Conservation (phyloP, 2,329 filamentous ascomycete species). For the Botryotinia calthae region DNA sequence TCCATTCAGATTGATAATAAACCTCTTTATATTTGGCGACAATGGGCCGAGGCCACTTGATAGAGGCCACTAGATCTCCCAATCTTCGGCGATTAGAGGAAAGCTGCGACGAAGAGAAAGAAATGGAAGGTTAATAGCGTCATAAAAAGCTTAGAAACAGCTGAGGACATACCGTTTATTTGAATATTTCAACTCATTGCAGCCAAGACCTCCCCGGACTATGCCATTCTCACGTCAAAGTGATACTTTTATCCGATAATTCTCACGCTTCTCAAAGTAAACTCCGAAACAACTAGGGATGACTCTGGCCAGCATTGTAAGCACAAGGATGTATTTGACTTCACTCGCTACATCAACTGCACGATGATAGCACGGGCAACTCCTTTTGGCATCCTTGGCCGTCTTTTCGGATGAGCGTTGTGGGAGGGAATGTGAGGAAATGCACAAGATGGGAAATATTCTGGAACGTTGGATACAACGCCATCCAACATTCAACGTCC, state of each 20-base stretch:
- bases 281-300: conserved; percentile 4
- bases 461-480: conserved; percentile 7
- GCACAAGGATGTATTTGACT: conserved; percentile 7
- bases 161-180: not conserved
- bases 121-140: not conserved
- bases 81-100: not conserved
- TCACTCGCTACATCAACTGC: not conserved
- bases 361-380: conserved; percentile 10
- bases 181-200: not conserved
- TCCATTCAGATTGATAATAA: conserved; percentile 50
- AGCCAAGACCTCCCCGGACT: not conserved
- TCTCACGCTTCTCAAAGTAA: not conserved
- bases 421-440: not conserved
- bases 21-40: conserved; percentile 40
- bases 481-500: not conserved
- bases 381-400: conserved; percentile 8
- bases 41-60: conserved; percentile 34
- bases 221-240: not conserved
- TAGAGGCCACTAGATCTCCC: conserved; percentile 19
- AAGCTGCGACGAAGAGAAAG: not conserved
- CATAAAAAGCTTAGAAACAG: conserved; percentile 1
- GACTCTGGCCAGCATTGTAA: not conserved
- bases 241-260: not conserved
- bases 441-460: not conserved
- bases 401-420: not conserved